These are phyloP conservation scores for Fusarium lateritium DNA, from an alignment of 2,329 filamentous ascomycete species.

Conservation along the genomic window DNA sequence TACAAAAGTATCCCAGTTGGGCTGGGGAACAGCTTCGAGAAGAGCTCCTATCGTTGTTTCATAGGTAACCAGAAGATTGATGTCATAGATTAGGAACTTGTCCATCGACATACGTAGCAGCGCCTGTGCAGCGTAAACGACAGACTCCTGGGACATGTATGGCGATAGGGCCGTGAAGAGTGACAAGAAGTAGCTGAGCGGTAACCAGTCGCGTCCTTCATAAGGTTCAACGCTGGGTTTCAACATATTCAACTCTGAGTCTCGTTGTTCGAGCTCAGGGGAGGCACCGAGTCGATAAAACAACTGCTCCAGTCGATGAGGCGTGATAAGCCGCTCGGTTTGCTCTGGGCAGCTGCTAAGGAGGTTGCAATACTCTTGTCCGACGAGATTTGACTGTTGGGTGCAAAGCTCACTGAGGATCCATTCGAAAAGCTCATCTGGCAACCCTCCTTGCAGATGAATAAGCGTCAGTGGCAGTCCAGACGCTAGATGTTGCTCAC, in stretches of 20 bases:
- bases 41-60: constrained; percentile 62
- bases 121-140: constrained; percentile 60
- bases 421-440: constrained; percentile 78
- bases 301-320: constrained; percentile 63
- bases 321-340: constrained; percentile 61
- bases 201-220: constrained; percentile 62
- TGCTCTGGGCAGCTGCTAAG: constrained; percentile 62
- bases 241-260: constrained; percentile 39
- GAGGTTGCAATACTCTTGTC: constrained; percentile 73
- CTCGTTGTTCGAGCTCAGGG: constrained; percentile 58
- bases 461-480: constrained; percentile 72
- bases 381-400: constrained; percentile 69
- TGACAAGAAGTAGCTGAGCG: constrained; percentile 60
- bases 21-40: constrained; percentile 57
- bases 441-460: constrained; percentile 57
- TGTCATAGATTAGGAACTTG: constrained; percentile 61
- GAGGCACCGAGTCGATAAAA: constrained; percentile 73
- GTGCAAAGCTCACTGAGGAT: constrained; percentile 71
- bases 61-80: constrained; percentile 58
- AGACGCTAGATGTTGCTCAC: constrained; percentile 72
- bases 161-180: constrained; percentile 59
- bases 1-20: constrained; percentile 60
- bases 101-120: constrained; percentile 71
- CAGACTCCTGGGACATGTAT: constrained; percentile 53
- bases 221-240: constrained; percentile 50